phyloP scores from a whole-genome alignment of 257 asterid genomes.

The Salvia miltiorrhiza region DNA sequence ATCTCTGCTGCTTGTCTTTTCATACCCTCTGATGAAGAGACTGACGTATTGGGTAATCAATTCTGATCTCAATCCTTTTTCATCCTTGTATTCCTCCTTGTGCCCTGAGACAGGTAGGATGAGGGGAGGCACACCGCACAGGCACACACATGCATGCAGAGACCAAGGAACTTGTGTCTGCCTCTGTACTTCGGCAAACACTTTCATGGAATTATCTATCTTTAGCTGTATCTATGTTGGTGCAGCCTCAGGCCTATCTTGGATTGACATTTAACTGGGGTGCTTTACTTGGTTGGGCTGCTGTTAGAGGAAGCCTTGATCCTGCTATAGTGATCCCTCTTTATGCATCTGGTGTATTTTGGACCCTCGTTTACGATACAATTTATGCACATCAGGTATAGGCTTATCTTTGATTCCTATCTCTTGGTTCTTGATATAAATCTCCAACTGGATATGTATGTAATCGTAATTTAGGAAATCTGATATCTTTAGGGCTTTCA shows the following conservation, averaged over 20 bases:
- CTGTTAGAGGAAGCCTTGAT: constrained; percentile 70
- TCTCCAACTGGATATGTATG: neutral
- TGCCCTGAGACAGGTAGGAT: neutral
- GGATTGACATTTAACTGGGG: constrained; percentile 88
- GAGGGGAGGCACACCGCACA: neutral
- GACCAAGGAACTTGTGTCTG: neutral
- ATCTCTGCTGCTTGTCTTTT: constrained; percentile 60
- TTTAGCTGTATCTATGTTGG: constrained; percentile 15
- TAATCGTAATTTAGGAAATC: neutral
- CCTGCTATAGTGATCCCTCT: constrained; percentile 72
- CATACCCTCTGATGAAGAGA: constrained; percentile 95
- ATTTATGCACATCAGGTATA: constrained; percentile 94
- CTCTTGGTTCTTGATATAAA: neutral
- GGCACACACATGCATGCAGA: neutral
- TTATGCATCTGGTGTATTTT: constrained; percentile 60
- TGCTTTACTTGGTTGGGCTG: constrained; percentile 92
- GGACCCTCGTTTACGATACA: constrained; percentile 81
- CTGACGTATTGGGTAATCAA: constrained; percentile 73
- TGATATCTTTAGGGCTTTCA: neutral
- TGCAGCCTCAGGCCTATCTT: constrained; percentile 97
- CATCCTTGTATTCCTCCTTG: constrained; percentile 1
- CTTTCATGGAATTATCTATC: constrained; percentile 10
- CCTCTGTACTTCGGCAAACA: neutral
- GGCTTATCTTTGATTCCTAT: neutral
- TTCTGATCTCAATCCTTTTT: constrained; percentile 2